Evolutionary conservation across 2,329 filamentous ascomycete species (phyloP).

Genomic region (Clarireedia hainanense): DNA sequence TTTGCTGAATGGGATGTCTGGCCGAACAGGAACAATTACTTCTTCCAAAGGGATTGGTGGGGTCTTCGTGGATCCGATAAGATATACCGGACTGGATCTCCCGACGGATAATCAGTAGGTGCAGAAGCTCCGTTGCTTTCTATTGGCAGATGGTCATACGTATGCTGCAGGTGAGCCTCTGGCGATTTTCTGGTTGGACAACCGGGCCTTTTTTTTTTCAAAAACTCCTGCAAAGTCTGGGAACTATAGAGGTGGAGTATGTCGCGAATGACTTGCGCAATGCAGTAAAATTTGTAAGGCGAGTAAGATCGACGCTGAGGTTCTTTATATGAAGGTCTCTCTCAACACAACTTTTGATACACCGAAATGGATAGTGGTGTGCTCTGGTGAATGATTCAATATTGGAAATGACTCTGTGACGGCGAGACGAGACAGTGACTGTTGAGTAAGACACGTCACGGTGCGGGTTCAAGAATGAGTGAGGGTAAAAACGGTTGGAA

Average conservation of each 20-base stretch:
- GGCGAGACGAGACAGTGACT: not conserved
- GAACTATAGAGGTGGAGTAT: not conserved
- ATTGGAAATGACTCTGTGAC: not conserved
- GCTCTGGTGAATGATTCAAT: too few species aligned
- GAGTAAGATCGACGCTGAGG: not conserved
- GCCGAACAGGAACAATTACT: slow-evolving; percentile 7
- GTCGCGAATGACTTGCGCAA: slow-evolving; percentile 1
- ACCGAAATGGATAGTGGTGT: too few species aligned
- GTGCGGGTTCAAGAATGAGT: not conserved
- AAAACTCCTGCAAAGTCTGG: not conserved
- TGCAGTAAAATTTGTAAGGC: not conserved
- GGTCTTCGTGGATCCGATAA: slow-evolving; percentile 7
- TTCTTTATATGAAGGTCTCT: not conserved
- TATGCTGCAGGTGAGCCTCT: slow-evolving; percentile 13
- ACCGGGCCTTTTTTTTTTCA: not conserved
- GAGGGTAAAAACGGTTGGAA: not conserved
- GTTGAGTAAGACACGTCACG: not conserved
- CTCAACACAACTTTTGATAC: not conserved
- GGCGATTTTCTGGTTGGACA: slow-evolving; percentile 5
- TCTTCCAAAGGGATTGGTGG: slow-evolving; percentile 14
- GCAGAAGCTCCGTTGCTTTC: not conserved
- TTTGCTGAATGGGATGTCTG: slow-evolving; percentile 17
- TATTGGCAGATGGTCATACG: slow-evolving; percentile 15
- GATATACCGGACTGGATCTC: slow-evolving; percentile 13
- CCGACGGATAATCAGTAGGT: slow-evolving; percentile 14